Conservation (phyloP, 371 early-diverging fungal species). For the Mortierella sp. region DNA sequence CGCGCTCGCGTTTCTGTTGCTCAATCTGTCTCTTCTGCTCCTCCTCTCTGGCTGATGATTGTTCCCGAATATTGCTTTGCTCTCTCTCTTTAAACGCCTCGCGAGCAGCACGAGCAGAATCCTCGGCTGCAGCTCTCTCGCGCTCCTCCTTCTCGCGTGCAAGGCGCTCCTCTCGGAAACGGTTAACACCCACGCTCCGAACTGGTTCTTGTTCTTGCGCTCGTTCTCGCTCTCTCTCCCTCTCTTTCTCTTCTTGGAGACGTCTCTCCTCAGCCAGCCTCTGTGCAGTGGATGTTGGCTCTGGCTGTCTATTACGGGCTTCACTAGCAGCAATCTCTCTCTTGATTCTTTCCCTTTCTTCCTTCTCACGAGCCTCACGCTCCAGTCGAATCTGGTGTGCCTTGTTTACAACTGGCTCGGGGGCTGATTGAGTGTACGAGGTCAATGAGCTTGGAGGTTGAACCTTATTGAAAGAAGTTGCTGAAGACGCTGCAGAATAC, state of each 20-base stretch:
- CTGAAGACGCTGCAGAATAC: slow-evolving; percentile 30
- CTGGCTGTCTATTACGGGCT: slow-evolving; percentile 34
- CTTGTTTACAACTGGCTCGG: slow-evolving; percentile 50
- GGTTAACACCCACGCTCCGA: slow-evolving; percentile 21
- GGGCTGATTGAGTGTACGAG: slow-evolving; percentile 18
- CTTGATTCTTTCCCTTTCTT: slow-evolving; percentile 58
- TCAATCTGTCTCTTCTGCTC: slow-evolving; percentile 33
- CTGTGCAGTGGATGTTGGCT: slow-evolving; percentile 26
- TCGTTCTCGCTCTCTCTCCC: slow-evolving; percentile 41
- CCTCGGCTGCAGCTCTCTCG: slow-evolving; percentile 59
- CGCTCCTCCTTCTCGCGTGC: slow-evolving; percentile 50
- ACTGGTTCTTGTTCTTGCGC: slow-evolving; percentile 46
- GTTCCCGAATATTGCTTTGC: slow-evolving; percentile 32
- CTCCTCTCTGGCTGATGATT: slow-evolving; percentile 43
- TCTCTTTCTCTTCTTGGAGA: slow-evolving; percentile 46
- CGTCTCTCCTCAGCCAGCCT: slow-evolving; percentile 51
- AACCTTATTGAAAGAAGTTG: slow-evolving; percentile 30
- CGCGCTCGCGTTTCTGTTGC: slow-evolving; percentile 30
- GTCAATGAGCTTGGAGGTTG: slow-evolving; percentile 34
- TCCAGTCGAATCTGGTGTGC: slow-evolving; percentile 52
- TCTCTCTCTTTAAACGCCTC: slow-evolving; percentile 52
- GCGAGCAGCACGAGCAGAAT: slow-evolving; percentile 43
- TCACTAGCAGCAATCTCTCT: slow-evolving; percentile 58
- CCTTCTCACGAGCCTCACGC: slow-evolving; percentile 69
- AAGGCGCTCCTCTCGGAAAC: slow-evolving; percentile 37